These are phyloP conservation scores for Epichloe festucae DNA, from an alignment of 2,329 filamentous ascomycete species.

Conservation along the genomic window DNA sequence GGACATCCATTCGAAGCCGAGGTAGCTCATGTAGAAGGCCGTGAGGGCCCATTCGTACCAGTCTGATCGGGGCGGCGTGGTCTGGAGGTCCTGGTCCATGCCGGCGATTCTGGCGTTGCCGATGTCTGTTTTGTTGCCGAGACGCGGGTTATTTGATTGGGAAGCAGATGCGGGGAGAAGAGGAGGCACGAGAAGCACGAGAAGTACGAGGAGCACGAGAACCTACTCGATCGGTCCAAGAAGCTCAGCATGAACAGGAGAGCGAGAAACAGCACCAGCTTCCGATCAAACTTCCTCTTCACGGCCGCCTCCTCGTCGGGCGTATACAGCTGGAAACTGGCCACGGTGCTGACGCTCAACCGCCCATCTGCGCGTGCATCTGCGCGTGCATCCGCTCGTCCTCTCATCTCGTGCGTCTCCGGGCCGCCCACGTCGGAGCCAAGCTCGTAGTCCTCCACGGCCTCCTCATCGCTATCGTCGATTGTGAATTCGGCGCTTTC, in stretches of 20 bases:
- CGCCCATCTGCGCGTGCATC: background rate
- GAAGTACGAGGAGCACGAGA: slow-evolving; percentile 5
- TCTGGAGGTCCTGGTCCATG: slow-evolving; percentile 48
- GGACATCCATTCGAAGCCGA: slow-evolving; percentile 52
- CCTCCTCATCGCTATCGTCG: slow-evolving; percentile 20
- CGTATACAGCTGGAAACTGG: slow-evolving; percentile 32
- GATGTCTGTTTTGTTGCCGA: slow-evolving; percentile 31
- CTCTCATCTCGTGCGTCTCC: slow-evolving; percentile 21
- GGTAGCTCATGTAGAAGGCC: slow-evolving; percentile 51
- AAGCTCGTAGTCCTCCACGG: slow-evolving; percentile 17
- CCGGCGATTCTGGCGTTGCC: slow-evolving; percentile 51
- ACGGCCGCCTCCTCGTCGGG: slow-evolving; percentile 61
- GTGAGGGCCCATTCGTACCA: slow-evolving; percentile 50
- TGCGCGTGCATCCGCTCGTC: no score
- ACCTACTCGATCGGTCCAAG: slow-evolving; percentile 68
- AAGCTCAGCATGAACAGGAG: slow-evolving; percentile 77
- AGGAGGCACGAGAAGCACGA: background rate
- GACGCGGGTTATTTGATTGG: background rate
- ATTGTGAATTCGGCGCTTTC: slow-evolving; percentile 20
- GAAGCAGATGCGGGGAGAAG: background rate
- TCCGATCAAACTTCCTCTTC: slow-evolving; percentile 62
- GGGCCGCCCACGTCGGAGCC: slow-evolving; percentile 17
- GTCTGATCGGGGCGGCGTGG: slow-evolving; percentile 27
- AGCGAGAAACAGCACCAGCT: slow-evolving; percentile 68
- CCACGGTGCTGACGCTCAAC: slow-evolving; percentile 18